Evolutionary conservation across 1,284 basidiomycete species (phyloP).

Genomic region (Malassezia equina): DNA sequence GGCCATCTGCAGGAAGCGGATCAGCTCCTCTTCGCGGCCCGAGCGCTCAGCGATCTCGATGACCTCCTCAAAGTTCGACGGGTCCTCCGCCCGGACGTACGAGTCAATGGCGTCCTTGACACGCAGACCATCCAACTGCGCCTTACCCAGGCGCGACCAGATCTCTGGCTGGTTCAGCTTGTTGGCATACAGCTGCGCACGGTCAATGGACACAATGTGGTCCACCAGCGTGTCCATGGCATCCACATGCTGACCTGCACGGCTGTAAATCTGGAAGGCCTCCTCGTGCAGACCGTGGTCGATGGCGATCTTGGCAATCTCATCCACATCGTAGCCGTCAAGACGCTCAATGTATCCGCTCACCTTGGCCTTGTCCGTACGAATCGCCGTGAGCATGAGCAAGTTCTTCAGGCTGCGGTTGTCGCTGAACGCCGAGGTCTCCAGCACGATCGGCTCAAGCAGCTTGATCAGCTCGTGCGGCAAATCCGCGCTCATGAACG

Average conservation of each 20-base stretch:
- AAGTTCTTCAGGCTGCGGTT: slow-evolving; percentile 64
- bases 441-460: slow-evolving; percentile 95
- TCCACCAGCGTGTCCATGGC: slow-evolving; percentile 97
- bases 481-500: slow-evolving; percentile 92
- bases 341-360: slow-evolving; percentile 97
- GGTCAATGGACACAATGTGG: slow-evolving; percentile 94
- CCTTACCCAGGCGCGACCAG: slow-evolving; percentile 94
- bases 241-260: slow-evolving; percentile 50
- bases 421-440: slow-evolving; percentile 93
- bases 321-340: slow-evolving; percentile 82
- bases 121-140: slow-evolving; percentile 95
- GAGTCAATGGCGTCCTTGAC: slow-evolving; percentile 99
- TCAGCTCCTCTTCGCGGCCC: slow-evolving; percentile 95
- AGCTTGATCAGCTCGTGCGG: slow-evolving; percentile 95
- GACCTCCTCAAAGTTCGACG: slow-evolving; percentile 87
- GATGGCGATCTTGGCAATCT: slow-evolving; percentile 93
- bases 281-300: slow-evolving; percentile 95
- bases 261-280: slow-evolving; percentile 57
- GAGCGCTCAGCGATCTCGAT: slow-evolving; percentile 93
- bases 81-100: slow-evolving; percentile 97
- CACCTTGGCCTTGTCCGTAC: slow-evolving; percentile 96
- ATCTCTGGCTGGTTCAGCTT: slow-evolving; percentile 95
- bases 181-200: slow-evolving; percentile 87
- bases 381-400: slow-evolving; percentile 86
- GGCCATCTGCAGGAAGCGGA: slow-evolving; percentile 98